Evolutionary conservation across 139 green algal species (phyloP), one percentile per base, ranked within the genome.

Genomic region (Asterochloris sp.): DNA sequence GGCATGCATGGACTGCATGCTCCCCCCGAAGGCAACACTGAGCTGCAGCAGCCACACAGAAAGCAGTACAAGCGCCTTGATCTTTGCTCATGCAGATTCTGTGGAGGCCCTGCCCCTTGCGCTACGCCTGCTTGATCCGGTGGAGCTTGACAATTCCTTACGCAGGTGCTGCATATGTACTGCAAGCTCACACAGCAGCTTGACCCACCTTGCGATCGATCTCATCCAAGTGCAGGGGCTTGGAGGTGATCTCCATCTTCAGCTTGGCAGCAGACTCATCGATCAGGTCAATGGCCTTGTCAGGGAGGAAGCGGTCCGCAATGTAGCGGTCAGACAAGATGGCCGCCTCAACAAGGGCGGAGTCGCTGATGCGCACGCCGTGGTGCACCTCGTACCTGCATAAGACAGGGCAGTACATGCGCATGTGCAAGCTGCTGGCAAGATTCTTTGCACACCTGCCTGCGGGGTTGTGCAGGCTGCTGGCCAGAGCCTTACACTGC

Each of bases 171-270:
- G 28, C 17, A 76, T 15, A 27, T 76, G 12, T 15, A 27, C 69
- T 21, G 38, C 38, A 54, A 54, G 38, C 38, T 54, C 38, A 54
- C 38, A 54, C 66, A 13, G 21, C 19, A 71, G 19, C 19, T 24
- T 71, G 66, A 21, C 62, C 11, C 12, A 94, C 89, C 81, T 95
- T 92, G 71, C 96, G 87, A 84, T 98, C 95, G 69, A 99, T 94
- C 87, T 98, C 96, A 78, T 99, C 97, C 77, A 99, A 91, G 23
- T 90, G 91, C 83, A 93, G 86, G 1, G 97, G 97, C 91, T 99
- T 99, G 84, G 79, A 92, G 73, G 97, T 99, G 90, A 99, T 99
- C 92, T 99, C 97, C 97, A 99, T 99, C 91, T 98, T 99, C 12
- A 99, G 92, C 87, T 98, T 98, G 76, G 97, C 97, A 0, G 96